These are phyloP conservation scores for Macrophomina phaseolina DNA, from an alignment of 2,329 filamentous ascomycete genomes.

Conservation along the genomic window DNA sequence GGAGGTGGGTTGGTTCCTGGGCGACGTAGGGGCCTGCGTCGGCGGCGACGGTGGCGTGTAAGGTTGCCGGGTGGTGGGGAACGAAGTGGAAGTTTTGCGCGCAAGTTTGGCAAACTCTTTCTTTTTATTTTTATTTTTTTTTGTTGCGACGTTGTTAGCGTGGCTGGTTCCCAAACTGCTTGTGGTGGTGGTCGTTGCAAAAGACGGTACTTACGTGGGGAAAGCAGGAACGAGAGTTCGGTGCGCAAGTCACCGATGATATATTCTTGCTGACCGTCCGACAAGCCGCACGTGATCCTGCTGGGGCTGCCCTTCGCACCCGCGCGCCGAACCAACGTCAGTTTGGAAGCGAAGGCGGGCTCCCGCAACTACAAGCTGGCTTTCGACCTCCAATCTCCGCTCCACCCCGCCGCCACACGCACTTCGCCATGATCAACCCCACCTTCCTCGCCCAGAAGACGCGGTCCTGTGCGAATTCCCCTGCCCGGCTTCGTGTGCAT, in stretches of 20 bases:
- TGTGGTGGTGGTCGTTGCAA: constrained; percentile 14
- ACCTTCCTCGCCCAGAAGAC: constrained; percentile 77
- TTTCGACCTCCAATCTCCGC: constrained; percentile 7
- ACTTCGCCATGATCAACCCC: constrained; percentile 80
- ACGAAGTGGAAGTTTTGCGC: constrained; percentile 1
- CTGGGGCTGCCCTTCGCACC: constrained; percentile 5
- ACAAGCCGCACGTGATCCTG: constrained; percentile 1
- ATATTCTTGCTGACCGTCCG: constrained; percentile 20
- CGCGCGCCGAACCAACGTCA: constrained; percentile 20
- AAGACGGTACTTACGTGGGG: constrained; percentile 27
- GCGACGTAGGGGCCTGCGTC: background rate
- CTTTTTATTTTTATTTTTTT: background rate
- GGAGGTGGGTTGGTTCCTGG: no score
- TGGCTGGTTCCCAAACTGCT: background rate
- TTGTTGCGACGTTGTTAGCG: constrained; percentile 26
- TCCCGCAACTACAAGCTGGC: background rate
- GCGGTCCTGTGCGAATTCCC: constrained; percentile 53
- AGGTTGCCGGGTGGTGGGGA: background rate
- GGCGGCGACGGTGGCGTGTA: constrained; percentile 2
- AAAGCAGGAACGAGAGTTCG: background rate
- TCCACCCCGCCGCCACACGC: constrained; percentile 58
- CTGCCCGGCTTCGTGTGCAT: constrained; percentile 30
- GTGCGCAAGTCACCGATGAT: constrained; percentile 15
- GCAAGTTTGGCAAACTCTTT: background rate
- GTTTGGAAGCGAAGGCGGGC: constrained; percentile 1